phyloP scores from a whole-genome alignment of 768 basidiomycete genomes.

The Leccinum obscurum region DNA sequence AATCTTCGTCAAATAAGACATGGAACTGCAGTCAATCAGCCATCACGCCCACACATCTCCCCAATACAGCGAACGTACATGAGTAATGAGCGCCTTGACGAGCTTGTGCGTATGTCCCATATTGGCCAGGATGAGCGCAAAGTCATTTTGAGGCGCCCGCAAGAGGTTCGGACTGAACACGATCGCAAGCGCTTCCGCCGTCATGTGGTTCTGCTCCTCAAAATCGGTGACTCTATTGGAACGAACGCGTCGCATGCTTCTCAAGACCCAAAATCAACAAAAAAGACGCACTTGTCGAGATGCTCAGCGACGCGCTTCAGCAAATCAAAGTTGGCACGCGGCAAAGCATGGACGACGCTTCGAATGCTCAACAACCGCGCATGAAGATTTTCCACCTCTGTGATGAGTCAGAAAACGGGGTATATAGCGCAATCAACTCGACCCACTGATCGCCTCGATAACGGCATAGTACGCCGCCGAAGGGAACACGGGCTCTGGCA shows the following conservation, averaged over 20 bases:
- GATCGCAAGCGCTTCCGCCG: constrained; percentile 78
- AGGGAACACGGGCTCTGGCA: constrained; percentile 82
- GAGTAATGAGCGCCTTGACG: constrained; percentile 73
- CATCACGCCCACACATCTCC: neutral
- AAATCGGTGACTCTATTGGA: constrained; percentile 74
- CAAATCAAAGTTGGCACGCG: constrained; percentile 75
- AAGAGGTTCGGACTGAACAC: constrained; percentile 83
- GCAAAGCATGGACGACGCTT: constrained; percentile 64
- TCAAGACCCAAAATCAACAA: neutral
- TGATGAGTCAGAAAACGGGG: constrained; percentile 7
- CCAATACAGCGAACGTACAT: constrained; percentile 49
- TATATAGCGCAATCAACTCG: neutral
- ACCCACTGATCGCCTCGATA: constrained; percentile 70
- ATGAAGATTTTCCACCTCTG: constrained; percentile 72
- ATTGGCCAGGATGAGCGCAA: constrained; percentile 74
- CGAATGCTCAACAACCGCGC: constrained; percentile 65
- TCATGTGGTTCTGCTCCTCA: constrained; percentile 91
- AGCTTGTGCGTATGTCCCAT: constrained; percentile 78
- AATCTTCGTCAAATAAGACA: constrained; percentile 75
- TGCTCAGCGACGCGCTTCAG: constrained; percentile 79
- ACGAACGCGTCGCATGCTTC: neutral
- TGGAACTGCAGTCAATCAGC: constrained; percentile 45
- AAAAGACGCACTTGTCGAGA: constrained; percentile 61
- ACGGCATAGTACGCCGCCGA: constrained; percentile 63
- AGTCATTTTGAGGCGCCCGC: constrained; percentile 76